Evolutionary conservation across 2,329 filamentous ascomycete species (phyloP), one percentile per base, ranked within the genome.

Genomic region (Xylariaceae sp.): DNA sequence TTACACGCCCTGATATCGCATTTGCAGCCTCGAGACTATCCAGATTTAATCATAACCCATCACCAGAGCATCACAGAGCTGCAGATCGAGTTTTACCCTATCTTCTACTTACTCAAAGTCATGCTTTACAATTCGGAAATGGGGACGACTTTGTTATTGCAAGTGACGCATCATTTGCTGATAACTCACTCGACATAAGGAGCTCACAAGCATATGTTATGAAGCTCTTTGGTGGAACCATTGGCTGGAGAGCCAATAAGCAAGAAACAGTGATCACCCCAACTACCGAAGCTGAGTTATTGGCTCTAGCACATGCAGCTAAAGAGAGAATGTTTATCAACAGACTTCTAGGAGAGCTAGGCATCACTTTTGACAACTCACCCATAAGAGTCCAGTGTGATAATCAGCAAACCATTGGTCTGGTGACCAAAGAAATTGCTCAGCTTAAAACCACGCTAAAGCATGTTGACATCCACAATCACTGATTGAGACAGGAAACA

Each of bases 121-220:
- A 39, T 34, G 30, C 56, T 5, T 34, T 58, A 1, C n/a, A 53
- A 8, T 53, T 53, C 10, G 39, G 30, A 42, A 4, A 18, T 18
- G 17, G 17, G 17, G 17, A 18, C 17, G 34, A 48, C 9, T 23
- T 56, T 10, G 45, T 49, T 18, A 23, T 56, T 13, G 9, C 50
- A 1, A 60, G 53, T 11, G 23, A 60, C 17, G 35, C 45, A 2
- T 60, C 8, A 8, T 55, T 60, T 57, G 51, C 45, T 7, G 18
- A 57, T 47, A 57, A 57, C 11, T 39, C 50, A 3, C 18, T 50
- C n/a, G 15, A 60, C 34, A 42, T 17, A 3, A 60, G 57, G n/a
- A 60, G 58, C 35, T 60, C 45, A 47, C 45, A 60, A 18, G 58
- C 54, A 2, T 57, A 48, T 53, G 17, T 23, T 1, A 60, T 56